Conservation (phyloP, 1,284 basidiomycete species). For the Apiotrichum porosum region DNA sequence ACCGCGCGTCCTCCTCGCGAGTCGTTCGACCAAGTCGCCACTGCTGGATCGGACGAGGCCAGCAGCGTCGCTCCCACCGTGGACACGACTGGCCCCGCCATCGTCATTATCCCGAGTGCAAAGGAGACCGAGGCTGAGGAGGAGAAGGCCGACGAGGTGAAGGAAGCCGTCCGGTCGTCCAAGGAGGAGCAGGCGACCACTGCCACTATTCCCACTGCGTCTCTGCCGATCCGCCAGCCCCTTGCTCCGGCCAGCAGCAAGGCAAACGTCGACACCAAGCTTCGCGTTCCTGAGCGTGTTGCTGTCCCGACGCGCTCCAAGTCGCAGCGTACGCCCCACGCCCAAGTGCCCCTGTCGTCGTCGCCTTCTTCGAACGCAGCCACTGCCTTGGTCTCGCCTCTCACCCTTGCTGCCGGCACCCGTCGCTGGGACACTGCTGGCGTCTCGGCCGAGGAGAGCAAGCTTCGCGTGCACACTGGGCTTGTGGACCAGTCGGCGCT, state of each 20-base stretch:
- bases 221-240: constrained; percentile 4
- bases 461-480: constrained; percentile 80
- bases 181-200: not conserved
- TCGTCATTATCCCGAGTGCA: constrained; percentile 1
- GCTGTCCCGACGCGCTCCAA: constrained; percentile 7
- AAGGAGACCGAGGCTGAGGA: constrained; percentile 1
- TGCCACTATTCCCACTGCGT: too few species aligned
- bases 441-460: constrained; percentile 52
- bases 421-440: not conserved
- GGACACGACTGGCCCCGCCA: constrained; percentile 8
- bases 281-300: not conserved
- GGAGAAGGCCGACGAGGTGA: not conserved
- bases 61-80: constrained; percentile 23
- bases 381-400: not conserved
- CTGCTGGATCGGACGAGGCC: constrained; percentile 13
- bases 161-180: not conserved
- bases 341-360: not conserved
- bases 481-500: constrained; percentile 89
- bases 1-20: not conserved
- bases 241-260: constrained; percentile 19
- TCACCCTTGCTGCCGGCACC: not conserved
- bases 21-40: constrained; percentile 2
- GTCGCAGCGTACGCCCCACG: constrained; percentile 5
- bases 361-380: not conserved
- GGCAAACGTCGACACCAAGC: constrained; percentile 23